Base-by-base conservation (phyloP, 2,329 filamentous ascomycete genomes). In the Beauveria caledonica region DNA sequence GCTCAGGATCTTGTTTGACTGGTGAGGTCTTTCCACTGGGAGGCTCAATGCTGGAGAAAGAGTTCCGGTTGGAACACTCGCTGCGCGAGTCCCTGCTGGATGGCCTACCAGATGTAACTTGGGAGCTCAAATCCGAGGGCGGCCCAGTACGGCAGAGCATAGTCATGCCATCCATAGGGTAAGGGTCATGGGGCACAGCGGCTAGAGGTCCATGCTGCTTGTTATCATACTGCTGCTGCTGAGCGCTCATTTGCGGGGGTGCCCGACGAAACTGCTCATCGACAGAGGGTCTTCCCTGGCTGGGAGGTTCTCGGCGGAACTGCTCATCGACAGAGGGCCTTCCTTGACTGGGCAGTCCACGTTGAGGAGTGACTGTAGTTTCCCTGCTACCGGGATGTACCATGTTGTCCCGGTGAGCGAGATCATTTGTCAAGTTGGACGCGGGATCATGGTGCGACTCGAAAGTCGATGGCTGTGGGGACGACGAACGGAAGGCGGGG, bases 131-230 rank as follows among this genome's bases (percentile, higher is more conserved):
- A 81, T 92, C 73, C 76, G 84, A 75, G 17, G 70, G 68, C 44
- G 87, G 83, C 4, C 86, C 88, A 44, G 89, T 86, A 62, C 92
- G 86, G 74, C 93, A 97, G 64, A 97, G 88, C 84, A 97, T 96
- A 0, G 93, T 97, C 92, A 97, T 97, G 5, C 92, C 93, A 70
- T 97, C 93, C 72, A 88, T 85, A 0, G 93, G 92, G 71, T 97
- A 97, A 10, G 94, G 91, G 67, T 97, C 95, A 68, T 97, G 92
- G 15, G 93, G 92, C 3, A 96, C 83, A 15, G 84, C 75, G 4
- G 86, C 80, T 62, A 90, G 84, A 25, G 86, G 80, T 3, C 81
- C 82, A 52, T 75, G 71, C 64, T 92, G 86, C 60, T 76, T 78
- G 44, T 72, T 66, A 23, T 60, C 57, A 11, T 60, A 53, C 11